phyloP scores from a whole-genome alignment of 768 basidiomycete species.

The Fibroporia radiculosa region DNA sequence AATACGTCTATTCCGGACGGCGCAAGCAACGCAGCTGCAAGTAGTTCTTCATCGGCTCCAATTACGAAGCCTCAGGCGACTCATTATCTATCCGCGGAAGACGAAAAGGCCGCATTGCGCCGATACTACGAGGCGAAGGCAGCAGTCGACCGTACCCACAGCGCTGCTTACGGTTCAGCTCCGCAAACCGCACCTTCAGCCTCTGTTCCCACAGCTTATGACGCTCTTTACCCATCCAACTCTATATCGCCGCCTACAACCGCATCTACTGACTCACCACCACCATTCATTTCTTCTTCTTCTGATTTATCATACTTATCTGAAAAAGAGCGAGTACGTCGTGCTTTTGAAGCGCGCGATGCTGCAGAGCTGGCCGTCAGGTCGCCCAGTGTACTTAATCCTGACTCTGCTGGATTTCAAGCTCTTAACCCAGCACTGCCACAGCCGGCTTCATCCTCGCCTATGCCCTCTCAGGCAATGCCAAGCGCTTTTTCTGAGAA shows the following conservation, averaged over 20 bases:
- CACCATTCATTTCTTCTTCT: constrained; percentile 43
- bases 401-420: not conserved
- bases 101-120: constrained; percentile 66
- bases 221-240: constrained; percentile 45
- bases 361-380: constrained; percentile 33
- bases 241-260: constrained; percentile 22
- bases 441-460: constrained; percentile 11
- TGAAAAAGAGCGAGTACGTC: constrained; percentile 67
- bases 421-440: not conserved
- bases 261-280: constrained; percentile 34
- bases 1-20: constrained; percentile 7
- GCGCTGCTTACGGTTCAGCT: constrained; percentile 12
- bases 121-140: constrained; percentile 65
- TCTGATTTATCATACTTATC: constrained; percentile 30
- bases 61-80: constrained; percentile 23
- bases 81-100: constrained; percentile 54
- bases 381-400: not conserved
- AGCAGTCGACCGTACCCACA: constrained; percentile 58
- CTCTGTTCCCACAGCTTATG: constrained; percentile 50
- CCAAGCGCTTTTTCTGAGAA: constrained; percentile 17
- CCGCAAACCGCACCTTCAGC: constrained; percentile 7
- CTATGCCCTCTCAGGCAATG: constrained; percentile 3
- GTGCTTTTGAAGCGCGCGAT: constrained; percentile 61
- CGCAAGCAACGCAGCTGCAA: constrained; percentile 9
- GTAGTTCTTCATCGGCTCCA: not conserved